These are phyloP conservation scores for Teunomyces funiuensis DNA, from an alignment of 805 yeast species.

Conservation along the genomic window DNA sequence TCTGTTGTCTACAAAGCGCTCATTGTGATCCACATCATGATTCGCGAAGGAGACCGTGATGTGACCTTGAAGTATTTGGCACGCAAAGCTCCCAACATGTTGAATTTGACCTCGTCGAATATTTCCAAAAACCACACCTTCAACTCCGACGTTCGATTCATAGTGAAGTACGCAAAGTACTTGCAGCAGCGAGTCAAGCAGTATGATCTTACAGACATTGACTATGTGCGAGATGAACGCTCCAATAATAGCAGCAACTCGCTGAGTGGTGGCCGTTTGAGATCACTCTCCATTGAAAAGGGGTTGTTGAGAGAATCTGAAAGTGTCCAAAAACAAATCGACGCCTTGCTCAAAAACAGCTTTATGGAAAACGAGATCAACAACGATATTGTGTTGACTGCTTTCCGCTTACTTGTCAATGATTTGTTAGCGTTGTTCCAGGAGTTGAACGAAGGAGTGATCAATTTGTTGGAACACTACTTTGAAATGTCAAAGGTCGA, in stretches of 20 bases:
- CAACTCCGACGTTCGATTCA: constrained; percentile 51
- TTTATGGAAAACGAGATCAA: constrained; percentile 78
- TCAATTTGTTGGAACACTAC: constrained; percentile 88
- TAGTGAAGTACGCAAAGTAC: constrained; percentile 71
- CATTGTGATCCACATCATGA: constrained; percentile 84
- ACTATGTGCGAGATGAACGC: constrained; percentile 74
- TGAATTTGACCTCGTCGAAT: constrained; percentile 41
- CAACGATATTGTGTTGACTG: constrained; percentile 80
- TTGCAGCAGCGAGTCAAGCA: constrained; percentile 67
- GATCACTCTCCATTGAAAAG: constrained; percentile 64
- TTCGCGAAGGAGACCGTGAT: constrained; percentile 85
- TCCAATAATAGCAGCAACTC: constrained; percentile 40
- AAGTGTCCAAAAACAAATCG: constrained; percentile 80
- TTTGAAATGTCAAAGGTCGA: constrained; percentile 87
- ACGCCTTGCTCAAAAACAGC: constrained; percentile 68
- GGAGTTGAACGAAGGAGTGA: constrained; percentile 92
- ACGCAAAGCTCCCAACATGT: constrained; percentile 47
- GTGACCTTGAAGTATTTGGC: constrained; percentile 64
- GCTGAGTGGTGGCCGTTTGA: constrained; percentile 58
- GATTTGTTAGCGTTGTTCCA: constrained; percentile 86
- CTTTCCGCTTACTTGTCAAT: constrained; percentile 85
- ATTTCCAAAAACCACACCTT: constrained; percentile 39
- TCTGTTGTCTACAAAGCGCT: constrained; percentile 85
- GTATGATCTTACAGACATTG: constrained; percentile 61
- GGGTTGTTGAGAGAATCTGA: constrained; percentile 85